These are phyloP conservation scores for Paramecium caudatum DNA, from an alignment of 73 alveolate genomes.

Conservation along the genomic window DNA sequence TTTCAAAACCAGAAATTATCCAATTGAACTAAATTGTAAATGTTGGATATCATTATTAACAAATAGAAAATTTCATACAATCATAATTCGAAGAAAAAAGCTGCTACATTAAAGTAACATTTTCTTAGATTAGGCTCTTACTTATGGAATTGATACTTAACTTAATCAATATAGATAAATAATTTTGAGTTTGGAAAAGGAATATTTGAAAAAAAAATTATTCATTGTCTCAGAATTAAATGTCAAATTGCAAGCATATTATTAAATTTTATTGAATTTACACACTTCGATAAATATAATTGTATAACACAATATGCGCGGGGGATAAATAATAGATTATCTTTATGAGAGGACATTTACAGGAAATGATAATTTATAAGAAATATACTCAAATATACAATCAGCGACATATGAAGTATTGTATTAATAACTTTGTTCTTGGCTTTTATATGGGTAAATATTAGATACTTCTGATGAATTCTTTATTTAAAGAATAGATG, in stretches of 20 bases:
- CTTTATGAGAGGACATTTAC: constrained; percentile 61
- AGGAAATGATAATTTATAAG: background rate
- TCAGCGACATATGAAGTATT: background rate
- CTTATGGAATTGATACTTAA: background rate
- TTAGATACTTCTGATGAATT: constrained; percentile 48
- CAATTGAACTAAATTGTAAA: constrained; percentile 15
- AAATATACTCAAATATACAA: background rate
- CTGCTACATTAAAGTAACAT: background rate
- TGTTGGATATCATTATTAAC: constrained; percentile 57
- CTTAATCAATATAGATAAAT: constrained; percentile 27
- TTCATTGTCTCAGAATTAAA: constrained; percentile 35
- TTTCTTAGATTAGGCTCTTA: background rate
- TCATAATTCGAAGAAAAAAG: background rate
- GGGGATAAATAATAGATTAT: constrained; percentile 63
- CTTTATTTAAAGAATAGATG: constrained; percentile 57
- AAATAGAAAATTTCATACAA: constrained; percentile 11
- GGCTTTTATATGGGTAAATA: constrained; percentile 44
- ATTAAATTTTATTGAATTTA: constrained; percentile 38
- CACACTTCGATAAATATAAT: constrained; percentile 28
- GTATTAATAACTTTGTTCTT: constrained; percentile 20
- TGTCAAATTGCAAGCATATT: background rate
- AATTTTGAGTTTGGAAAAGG: constrained; percentile 42
- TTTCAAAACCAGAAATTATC: constrained; percentile 51
- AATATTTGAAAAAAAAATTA: constrained; percentile 43
- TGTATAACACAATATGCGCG: constrained; percentile 19